Percentiles rank a stretch among this genome's conserved stretches.
phyloP scores from a whole-genome alignment of 2,329 filamentous ascomycete genomes.

The Lachnellula occidentalis region DNA sequence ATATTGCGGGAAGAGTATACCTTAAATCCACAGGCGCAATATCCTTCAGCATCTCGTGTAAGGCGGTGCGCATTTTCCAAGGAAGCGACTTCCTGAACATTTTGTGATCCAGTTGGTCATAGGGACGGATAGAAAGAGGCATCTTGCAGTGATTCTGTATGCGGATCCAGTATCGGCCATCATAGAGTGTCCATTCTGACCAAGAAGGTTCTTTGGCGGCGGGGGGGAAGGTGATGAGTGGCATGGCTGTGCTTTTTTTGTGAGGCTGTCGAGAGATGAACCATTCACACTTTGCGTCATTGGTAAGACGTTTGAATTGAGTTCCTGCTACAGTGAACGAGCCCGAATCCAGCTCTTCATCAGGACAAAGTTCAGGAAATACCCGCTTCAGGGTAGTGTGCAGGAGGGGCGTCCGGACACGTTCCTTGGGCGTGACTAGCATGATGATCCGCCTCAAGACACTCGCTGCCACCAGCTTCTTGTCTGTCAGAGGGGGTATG shows the following conservation, averaged over 20 bases:
- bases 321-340: conserved; percentile 21
- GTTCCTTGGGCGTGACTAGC: conserved; percentile 42
- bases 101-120: conserved; percentile 14
- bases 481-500: not conserved
- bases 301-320: conserved; percentile 14
- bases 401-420: conserved; percentile 39
- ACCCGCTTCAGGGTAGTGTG: conserved; percentile 35
- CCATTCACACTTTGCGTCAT: conserved; percentile 10
- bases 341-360: not conserved
- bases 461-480: conserved; percentile 33
- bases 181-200: conserved; percentile 38
- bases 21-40: conserved; percentile 19
- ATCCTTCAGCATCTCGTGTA: conserved; percentile 8
- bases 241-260: conserved; percentile 20
- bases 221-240: conserved; percentile 38
- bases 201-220: conserved; percentile 3
- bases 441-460: conserved; percentile 44
- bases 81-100: conserved; percentile 8
- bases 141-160: conserved; percentile 25
- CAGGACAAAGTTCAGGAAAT: conserved; percentile 32
- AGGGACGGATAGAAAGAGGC: conserved; percentile 16
- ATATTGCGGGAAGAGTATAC: conserved; percentile 28
- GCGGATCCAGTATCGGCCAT: conserved; percentile 58
- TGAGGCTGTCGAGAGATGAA: conserved; percentile 24
- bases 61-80: not conserved